Evolutionary conservation across 2,329 filamentous ascomycete species (phyloP).

Genomic region (Hypoxylon sp.): DNA sequence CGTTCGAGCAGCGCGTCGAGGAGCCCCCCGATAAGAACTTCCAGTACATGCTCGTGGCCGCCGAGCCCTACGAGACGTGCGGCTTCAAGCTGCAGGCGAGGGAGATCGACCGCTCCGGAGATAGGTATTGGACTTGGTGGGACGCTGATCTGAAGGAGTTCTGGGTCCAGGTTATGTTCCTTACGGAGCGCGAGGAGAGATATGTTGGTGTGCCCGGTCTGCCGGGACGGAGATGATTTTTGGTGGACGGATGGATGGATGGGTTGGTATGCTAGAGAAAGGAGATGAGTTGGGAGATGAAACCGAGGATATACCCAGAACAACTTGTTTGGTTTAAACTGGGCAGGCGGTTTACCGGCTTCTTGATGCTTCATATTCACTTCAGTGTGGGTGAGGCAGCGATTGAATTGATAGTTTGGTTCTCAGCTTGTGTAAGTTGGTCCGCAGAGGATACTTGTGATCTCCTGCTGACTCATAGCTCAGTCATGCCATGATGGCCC

Average conservation of each 20-base stretch:
- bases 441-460: neutral
- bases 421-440: conserved; percentile 27
- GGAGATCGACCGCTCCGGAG: conserved; percentile 91
- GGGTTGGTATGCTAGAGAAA: neutral
- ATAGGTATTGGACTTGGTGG: conserved; percentile 93
- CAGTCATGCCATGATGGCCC: conserved; percentile 8
- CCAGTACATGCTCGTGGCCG: conserved; percentile 94
- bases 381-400: neutral
- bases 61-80: conserved; percentile 98
- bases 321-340: too few species aligned
- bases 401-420: neutral
- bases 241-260: neutral
- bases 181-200: conserved; percentile 96
- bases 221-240: conserved; percentile 61
- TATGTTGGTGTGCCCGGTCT: conserved; percentile 77
- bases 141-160: conserved; percentile 97
- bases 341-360: too few species aligned
- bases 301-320: too few species aligned
- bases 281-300: too few species aligned
- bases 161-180: conserved; percentile 97
- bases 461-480: conserved; percentile 22
- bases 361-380: too few species aligned
- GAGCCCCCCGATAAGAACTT: conserved; percentile 91
- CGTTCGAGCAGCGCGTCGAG: conserved; percentile 95
- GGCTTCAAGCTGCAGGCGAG: conserved; percentile 95